Evolutionary conservation across 345 rosid species (phyloP), one percentile per base, ranked within the genome.

Genomic region (Salix viminalis): DNA sequence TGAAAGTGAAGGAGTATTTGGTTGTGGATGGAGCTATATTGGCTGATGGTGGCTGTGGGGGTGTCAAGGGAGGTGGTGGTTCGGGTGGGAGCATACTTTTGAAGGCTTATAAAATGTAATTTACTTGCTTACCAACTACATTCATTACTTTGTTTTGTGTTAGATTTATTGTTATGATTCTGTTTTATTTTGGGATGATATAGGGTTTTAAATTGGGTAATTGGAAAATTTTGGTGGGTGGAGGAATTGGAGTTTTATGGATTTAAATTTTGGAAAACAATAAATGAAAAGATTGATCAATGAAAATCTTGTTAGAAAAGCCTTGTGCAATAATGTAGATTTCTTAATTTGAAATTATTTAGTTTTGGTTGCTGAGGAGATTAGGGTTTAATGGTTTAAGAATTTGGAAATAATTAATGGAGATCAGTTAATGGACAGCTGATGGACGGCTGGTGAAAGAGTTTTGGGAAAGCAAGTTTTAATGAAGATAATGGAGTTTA

Each of bases 31-130:
- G 94, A 65, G 82, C 75, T 79, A 50, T 96, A 77, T 84, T 87
- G 89, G 97, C 97, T 16, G 91, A 94, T 46, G 99, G 99, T 56
- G 98, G 85, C 56, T 84, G 89, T 78, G 98, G 96, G 56, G 97
- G 98, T 71, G 79, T 37, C 73, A 91, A 88, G 76, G 99, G 99
- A 24, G 99, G 98, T 28, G 99, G 99, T 61, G 99, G 99, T 15
- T 87, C 98, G 71, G 99, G 98, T 73, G 99, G 99, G 48, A 92
- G 98, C 83, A 85, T 96, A 84, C 78, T 61, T 77, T 79, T 96
- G 75, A 86, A 75, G 83, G 91, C 98, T 14, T 71, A 85, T 76
- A 96, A 88, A 84, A 94, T 94, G 99, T 94, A 96, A 92, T 74
- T 76, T 36, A 37, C 74, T 73, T 67, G 54, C 19, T 83, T 74